Percentiles rank a stretch among this genome's conserved stretches.
Evolutionary conservation across 1,284 basidiomycete species (phyloP).

Genomic region (Austroboletus novae-zelandiae): DNA sequence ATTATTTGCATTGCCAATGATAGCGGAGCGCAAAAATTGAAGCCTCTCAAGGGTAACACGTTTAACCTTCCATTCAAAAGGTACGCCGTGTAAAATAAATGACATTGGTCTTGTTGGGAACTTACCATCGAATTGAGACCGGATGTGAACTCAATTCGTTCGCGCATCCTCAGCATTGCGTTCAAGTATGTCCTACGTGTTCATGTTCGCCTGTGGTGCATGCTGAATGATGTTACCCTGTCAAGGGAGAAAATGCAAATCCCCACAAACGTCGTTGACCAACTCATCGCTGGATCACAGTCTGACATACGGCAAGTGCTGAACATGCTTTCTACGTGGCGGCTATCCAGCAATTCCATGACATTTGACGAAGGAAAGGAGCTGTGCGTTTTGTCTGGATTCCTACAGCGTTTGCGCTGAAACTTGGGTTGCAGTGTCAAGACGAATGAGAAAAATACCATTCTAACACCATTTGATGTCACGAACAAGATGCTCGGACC

Average conservation of each 20-base stretch:
- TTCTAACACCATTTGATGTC: conserved; percentile 89
- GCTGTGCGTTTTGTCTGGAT: conserved; percentile 54
- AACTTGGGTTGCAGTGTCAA: conserved; percentile 55
- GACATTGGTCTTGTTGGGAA: not conserved
- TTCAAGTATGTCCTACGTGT: conserved; percentile 65
- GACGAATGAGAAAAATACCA: conserved; percentile 89
- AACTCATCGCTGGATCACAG: conserved; percentile 85
- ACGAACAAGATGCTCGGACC: conserved; percentile 86
- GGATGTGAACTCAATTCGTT: conserved; percentile 70
- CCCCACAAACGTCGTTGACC: conserved; percentile 87
- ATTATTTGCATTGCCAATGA: conserved; percentile 99
- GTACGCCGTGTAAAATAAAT: conserved; percentile 39
- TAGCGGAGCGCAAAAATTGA: conserved; percentile 82
- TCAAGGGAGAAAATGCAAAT: conserved; percentile 89
- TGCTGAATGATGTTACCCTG: not conserved
- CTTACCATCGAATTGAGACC: conserved; percentile 52
- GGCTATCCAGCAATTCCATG: conserved; percentile 74
- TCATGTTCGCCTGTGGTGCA: not conserved
- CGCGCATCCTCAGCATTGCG: conserved; percentile 83
- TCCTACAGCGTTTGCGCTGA: not conserved
- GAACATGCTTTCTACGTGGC: conserved; percentile 99
- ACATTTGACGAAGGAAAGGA: conserved; percentile 88
- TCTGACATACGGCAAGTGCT: conserved; percentile 96
- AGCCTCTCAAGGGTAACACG: conserved; percentile 76
- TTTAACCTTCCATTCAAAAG: conserved; percentile 77